These are phyloP conservation scores for Cercophora samala DNA, from an alignment of 495 filamentous ascomycete species.

Conservation along the genomic window DNA sequence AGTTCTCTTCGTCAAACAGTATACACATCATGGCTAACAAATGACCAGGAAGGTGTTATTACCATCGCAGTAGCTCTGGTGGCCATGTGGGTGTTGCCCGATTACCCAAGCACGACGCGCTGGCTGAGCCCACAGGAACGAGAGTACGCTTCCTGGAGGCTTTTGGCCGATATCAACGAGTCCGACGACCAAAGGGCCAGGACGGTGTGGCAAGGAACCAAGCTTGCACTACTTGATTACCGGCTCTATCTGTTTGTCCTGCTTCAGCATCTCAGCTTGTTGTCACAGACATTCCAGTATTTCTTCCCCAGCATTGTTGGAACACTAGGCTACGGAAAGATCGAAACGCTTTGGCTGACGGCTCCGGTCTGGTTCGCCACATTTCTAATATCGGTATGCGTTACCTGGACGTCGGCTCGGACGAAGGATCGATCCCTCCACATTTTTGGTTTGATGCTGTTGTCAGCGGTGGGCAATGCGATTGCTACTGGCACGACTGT, in stretches of 20 bases:
- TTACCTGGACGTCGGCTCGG: constrained; percentile 38
- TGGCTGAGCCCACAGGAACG: constrained; percentile 45
- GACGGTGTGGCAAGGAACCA: constrained; percentile 37
- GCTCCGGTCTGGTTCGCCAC: constrained; percentile 48
- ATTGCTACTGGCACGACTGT: constrained; percentile 46
- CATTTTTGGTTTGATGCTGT: constrained; percentile 41
- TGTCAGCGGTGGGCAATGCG: constrained; percentile 51
- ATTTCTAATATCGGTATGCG: constrained; percentile 35
- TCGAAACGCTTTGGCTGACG: constrained; percentile 51
- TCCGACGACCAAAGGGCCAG: constrained; percentile 29
- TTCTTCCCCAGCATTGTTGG: constrained; percentile 57
- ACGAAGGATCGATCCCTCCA: constrained; percentile 46
- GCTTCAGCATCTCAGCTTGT: constrained; percentile 42
- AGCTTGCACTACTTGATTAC: constrained; percentile 41
- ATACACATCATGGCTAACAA: neutral
- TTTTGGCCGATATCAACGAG: constrained; percentile 42
- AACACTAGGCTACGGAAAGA: constrained; percentile 50
- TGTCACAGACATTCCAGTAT: constrained; percentile 45
- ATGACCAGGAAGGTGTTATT: constrained; percentile 35
- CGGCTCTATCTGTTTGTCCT: constrained; percentile 47
- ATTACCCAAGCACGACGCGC: constrained; percentile 44
- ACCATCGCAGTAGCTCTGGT: constrained; percentile 42
- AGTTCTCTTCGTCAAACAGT: neutral
- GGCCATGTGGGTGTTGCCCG: constrained; percentile 39
- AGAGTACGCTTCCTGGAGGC: constrained; percentile 41